Evolutionary conservation across 306 rosid genomes (phyloP).

Genomic region (Canavalia ensiformis): DNA sequence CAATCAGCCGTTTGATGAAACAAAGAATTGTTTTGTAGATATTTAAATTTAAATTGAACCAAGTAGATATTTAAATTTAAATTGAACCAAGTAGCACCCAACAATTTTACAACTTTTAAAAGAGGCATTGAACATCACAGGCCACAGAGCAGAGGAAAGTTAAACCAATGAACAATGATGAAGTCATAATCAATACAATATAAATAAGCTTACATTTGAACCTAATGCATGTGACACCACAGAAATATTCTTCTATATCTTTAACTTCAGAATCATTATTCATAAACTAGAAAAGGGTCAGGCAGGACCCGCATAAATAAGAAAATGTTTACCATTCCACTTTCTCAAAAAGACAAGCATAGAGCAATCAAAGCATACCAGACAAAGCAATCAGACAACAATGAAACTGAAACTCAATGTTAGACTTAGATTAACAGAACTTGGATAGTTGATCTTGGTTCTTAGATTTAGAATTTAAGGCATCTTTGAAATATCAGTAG

Average conservation of each 20-base stretch:
- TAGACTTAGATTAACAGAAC: slow-evolving; percentile 15
- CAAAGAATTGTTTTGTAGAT: neutral
- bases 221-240: neutral
- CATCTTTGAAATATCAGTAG: slow-evolving; percentile 1
- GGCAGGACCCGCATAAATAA: neutral
- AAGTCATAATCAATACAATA: neutral
- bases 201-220: slow-evolving; percentile 9
- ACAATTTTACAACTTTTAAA: neutral
- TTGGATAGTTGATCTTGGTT: neutral
- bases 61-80: slow-evolving; percentile 7
- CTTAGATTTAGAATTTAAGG: neutral
- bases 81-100: slow-evolving; percentile 18
- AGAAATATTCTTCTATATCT: neutral
- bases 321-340: neutral
- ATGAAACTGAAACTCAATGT: neutral
- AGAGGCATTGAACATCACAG: neutral
- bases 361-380: slow-evolving; percentile 12
- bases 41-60: slow-evolving; percentile 20
- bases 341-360: slow-evolving; percentile 12
- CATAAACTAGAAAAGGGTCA: slow-evolving; percentile 19
- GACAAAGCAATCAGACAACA: slow-evolving; percentile 26
- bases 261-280: neutral
- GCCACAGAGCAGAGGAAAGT: neutral
- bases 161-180: slow-evolving; percentile 2
- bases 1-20: neutral